phyloP scores from a whole-genome alignment of 202 grass and related monocot genomes.

The Brachypodium distachyon region DNA sequence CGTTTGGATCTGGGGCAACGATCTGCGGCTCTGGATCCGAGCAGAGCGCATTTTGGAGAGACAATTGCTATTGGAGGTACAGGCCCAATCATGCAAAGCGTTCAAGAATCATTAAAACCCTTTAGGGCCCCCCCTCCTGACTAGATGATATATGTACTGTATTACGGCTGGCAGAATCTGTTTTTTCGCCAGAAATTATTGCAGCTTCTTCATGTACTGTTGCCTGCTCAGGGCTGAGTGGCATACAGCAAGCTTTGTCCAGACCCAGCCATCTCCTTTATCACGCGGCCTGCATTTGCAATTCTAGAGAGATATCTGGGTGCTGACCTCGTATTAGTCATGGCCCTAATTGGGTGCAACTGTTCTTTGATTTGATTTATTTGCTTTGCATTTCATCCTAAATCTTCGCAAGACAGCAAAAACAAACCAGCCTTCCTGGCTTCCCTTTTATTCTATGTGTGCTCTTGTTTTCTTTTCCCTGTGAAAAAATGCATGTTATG shows the following conservation, averaged over 20 bases:
- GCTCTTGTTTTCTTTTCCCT: not conserved
- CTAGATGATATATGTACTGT: constrained; percentile 53
- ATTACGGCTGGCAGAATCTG: constrained; percentile 63
- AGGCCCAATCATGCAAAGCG: constrained; percentile 42
- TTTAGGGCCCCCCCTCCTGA: constrained; percentile 24
- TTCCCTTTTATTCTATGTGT: not conserved
- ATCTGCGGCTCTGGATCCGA: constrained; percentile 26
- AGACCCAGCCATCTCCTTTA: constrained; percentile 21
- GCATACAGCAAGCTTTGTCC: constrained; percentile 40
- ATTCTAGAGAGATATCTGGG: constrained; percentile 14
- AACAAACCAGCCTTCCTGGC: not conserved
- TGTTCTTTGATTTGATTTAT: not conserved
- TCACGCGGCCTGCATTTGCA: not conserved
- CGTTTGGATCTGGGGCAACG: constrained; percentile 37
- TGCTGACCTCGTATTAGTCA: not conserved
- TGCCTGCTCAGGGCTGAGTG: constrained; percentile 37
- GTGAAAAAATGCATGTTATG: not conserved
- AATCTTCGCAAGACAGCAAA: not conserved
- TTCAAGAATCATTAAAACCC: constrained; percentile 39
- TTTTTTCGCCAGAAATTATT: constrained; percentile 46
- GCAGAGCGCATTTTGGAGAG: constrained; percentile 29
- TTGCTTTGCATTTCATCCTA: not conserved
- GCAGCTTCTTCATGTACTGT: constrained; percentile 44
- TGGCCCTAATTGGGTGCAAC: not conserved
- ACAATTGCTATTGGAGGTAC: constrained; percentile 44